Percentiles rank a stretch among this genome's conserved stretches.
Evolutionary conservation across 441 rosid genomes (phyloP).

Genomic region (Adansonia rubrostipa): DNA sequence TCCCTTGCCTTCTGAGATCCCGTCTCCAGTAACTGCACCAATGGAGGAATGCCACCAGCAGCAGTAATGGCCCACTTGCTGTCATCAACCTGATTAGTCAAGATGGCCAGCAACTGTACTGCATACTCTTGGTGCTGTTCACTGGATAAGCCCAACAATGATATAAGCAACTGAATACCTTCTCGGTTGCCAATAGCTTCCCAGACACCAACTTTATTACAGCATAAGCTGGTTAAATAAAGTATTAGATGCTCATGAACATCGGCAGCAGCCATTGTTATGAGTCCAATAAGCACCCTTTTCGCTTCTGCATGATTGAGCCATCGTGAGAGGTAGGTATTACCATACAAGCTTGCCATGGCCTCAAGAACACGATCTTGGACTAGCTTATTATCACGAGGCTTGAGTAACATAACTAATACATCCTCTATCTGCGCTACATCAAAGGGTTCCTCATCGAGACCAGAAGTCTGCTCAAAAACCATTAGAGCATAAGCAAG

Average conservation of each 20-base stretch:
- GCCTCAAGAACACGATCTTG: slow-evolving; percentile 92
- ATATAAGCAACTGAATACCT: slow-evolving; percentile 81
- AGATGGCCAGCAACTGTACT: slow-evolving; percentile 71
- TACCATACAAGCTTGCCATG: slow-evolving; percentile 86
- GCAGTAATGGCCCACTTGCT: slow-evolving; percentile 98
- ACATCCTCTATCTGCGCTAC: slow-evolving; percentile 61
- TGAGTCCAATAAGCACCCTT: slow-evolving; percentile 71
- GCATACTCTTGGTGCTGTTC: slow-evolving; percentile 82
- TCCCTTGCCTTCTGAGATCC: slow-evolving; percentile 87
- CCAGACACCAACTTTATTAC: slow-evolving; percentile 62
- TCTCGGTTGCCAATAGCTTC: slow-evolving; percentile 81
- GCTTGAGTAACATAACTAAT: slow-evolving; percentile 66
- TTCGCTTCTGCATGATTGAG: slow-evolving; percentile 72
- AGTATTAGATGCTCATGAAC: slow-evolving; percentile 66
- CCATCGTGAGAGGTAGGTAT: slow-evolving; percentile 51
- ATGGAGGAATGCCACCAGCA: slow-evolving; percentile 95
- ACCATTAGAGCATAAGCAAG: slow-evolving; percentile 86
- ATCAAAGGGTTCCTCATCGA: slow-evolving; percentile 56
- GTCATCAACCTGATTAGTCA: slow-evolving; percentile 83
- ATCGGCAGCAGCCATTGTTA: slow-evolving; percentile 63
- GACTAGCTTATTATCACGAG: slow-evolving; percentile 66
- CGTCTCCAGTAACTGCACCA: slow-evolving; percentile 73
- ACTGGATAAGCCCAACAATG: slow-evolving; percentile 79
- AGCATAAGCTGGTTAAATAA: slow-evolving; percentile 64
- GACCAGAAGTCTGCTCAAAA: slow-evolving; percentile 49